Evolutionary conservation across 768 basidiomycete species (phyloP), one percentile per base, ranked within the genome.

Genomic region (Kwoniella sp.): DNA sequence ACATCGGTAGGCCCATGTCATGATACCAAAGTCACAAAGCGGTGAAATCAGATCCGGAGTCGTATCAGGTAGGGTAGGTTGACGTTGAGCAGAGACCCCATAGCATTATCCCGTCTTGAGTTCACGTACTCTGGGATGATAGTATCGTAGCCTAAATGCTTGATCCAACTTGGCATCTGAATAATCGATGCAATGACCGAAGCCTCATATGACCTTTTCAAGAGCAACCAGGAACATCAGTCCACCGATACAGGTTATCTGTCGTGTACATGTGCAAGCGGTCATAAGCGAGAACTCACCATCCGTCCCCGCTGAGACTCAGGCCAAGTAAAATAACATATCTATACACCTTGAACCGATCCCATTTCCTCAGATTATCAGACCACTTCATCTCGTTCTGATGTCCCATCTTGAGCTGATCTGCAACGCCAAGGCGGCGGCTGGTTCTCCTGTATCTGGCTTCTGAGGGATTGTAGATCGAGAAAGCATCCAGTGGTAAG

Each of bases 101-200:
- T 9, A 45, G n/a, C n/a, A n/a, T n/a, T n/a, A n/a, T n/a, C 9
- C 38, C 11, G 11, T 41, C 7, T 23, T 20, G 23, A 7, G 12
- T 4, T 4, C 34, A 67, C 68, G 52, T 28, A 72, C 71, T 72
- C 71, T 38, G 71, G 71, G 15, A 72, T 72, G 15, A 50, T 51
- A 1, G 55, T 47, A 41, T 72, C 68, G 52, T 72, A 72, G 0
- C 71, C 71, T 45, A 72, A 38, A 61, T 72, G 58, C 26, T 29
- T 38, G 54, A 72, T 69, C 71, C 71, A 72, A 45, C 52, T 20
- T 48, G 71, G 71, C 38, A 72, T 38, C 38, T 72, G 68, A 41
- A 72, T 72, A 54, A 72, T 72, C 8, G 62, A 65, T 26, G 71
- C 71, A 26, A 72, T 72, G 13, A 72, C 71, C 2, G 68, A 68